Evolutionary conservation across 2,329 filamentous ascomycete species (phyloP).

Genomic region (Aspergillus niger): DNA sequence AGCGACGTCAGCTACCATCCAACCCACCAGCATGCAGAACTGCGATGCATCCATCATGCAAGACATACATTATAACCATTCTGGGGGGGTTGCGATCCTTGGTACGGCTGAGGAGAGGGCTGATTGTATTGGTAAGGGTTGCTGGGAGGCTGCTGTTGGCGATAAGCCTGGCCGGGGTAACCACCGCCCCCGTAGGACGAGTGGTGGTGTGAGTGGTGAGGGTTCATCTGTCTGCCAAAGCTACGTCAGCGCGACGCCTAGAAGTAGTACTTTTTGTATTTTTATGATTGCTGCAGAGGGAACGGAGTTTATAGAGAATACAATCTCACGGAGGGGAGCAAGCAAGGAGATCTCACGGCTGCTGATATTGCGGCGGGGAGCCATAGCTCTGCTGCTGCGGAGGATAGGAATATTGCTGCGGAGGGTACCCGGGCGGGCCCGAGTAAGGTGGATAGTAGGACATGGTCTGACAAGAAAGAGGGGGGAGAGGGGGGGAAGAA

Average conservation of each 20-base stretch:
- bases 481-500: constrained; percentile 9
- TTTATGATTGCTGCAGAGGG: background rate
- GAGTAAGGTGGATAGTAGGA: constrained; percentile 65
- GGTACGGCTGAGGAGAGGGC: constrained; percentile 45
- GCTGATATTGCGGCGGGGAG: constrained; percentile 40
- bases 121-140: constrained; percentile 47
- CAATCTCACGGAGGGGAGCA: constrained; percentile 10
- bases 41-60: constrained; percentile 9
- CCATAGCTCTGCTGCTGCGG: constrained; percentile 39
- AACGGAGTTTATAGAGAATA: background rate
- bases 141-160: constrained; percentile 44
- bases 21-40: background rate
- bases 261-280: background rate
- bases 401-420: constrained; percentile 36
- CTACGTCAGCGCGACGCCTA: constrained; percentile 1
- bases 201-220: constrained; percentile 24
- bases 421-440: constrained; percentile 59
- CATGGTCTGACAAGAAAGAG: constrained; percentile 47
- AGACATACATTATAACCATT: constrained; percentile 42
- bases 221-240: constrained; percentile 30
- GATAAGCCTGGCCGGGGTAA: constrained; percentile 41
- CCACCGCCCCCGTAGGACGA: constrained; percentile 36
- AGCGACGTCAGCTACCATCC: constrained; percentile 17
- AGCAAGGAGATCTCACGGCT: constrained; percentile 36
- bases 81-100: constrained; percentile 31